A percentile compares a stretch with the other conserved stretches of the same genome.
Conservation (phyloP, 2,329 filamentous ascomycete genomes). For the Botrytis galanthina region DNA sequence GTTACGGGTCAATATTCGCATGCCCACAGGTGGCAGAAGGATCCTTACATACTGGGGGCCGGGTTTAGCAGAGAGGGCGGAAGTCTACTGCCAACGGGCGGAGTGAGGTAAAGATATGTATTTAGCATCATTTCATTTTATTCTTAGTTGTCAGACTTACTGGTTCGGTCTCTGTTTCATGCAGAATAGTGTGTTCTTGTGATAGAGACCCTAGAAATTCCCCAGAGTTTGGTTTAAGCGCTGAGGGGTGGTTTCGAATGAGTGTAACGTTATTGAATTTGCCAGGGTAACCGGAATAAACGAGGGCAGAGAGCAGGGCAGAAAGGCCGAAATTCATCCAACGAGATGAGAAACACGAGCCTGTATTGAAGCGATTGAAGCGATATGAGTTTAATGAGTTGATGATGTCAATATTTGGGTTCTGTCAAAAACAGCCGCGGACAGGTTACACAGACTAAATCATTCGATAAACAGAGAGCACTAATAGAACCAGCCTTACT, state of each 20-base stretch:
- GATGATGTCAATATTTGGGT: not conserved
- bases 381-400: constrained; percentile 2
- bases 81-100: constrained; percentile 3
- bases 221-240: constrained; percentile 19
- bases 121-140: constrained; percentile 13
- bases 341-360: constrained; percentile 6
- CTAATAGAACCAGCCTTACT: constrained; percentile 1
- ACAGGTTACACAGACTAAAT: constrained; percentile 11
- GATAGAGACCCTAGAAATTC: constrained; percentile 7
- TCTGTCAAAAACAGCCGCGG: constrained; percentile 13
- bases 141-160: constrained; percentile 7
- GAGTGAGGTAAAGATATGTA: not conserved
- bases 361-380: constrained; percentile 2
- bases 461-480: not conserved
- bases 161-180: not conserved
- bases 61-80: not conserved
- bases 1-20: not conserved
- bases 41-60: not conserved
- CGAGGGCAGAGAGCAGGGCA: not conserved
- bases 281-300: constrained; percentile 1
- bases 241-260: not conserved
- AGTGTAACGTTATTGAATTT: not conserved
- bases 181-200: not conserved
- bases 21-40: not conserved
- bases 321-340: not conserved